Evolutionary conservation across 208 protist species (phyloP), one percentile per base, ranked within the genome.

Genomic region (Acanthamoeba castellanii): DNA sequence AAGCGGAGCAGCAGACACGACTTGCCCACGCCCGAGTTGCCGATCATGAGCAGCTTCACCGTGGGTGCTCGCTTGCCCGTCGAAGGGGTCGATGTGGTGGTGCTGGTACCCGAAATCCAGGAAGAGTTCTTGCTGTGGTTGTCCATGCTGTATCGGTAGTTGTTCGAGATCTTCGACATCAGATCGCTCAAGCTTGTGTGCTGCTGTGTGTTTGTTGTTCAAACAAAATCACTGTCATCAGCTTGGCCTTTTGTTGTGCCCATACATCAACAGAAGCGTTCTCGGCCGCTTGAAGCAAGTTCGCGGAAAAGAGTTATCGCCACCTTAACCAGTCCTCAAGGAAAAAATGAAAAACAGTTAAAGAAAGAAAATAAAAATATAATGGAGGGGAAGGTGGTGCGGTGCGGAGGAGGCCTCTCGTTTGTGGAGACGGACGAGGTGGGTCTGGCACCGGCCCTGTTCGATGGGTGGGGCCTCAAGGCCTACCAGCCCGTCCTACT

Each of bases 1-100:
- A 68, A 61, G 27, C 98, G 95, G 22, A 99, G 95, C 27, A 99
- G 95, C 25, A 99, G 91, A 94, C 98, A 99, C 37, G 94, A 97
- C 95, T 99, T 99, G 57, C 98, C 98, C 18, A 99, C 98, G 94
- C 98, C 98, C 30, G 52, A 68, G 82, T 89, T 66, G 52, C 82
- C 82, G 32, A 89, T 66, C 57, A 89, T 57, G 13, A 89, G 82
- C 52, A 89, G 47, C 82, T 89, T 89, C 14, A 89, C 37, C 32
- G 72, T 81, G 30, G 72, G 34, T n/a, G 37, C 6, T 5, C 34
- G 13, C 22, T 11, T 37, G 14, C 37, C 18, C 34, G 6, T 4
- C 3, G 68, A 76, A 0, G 27, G 34, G 32, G 22, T 37, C 0
- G 66, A 74, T 74, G 66, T 74, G 32, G 30, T 74, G 18, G 66